Evolutionary conservation across 192 early-diverging fungal species (phyloP).

Genomic region (Rhizoclosmatium globosum): DNA sequence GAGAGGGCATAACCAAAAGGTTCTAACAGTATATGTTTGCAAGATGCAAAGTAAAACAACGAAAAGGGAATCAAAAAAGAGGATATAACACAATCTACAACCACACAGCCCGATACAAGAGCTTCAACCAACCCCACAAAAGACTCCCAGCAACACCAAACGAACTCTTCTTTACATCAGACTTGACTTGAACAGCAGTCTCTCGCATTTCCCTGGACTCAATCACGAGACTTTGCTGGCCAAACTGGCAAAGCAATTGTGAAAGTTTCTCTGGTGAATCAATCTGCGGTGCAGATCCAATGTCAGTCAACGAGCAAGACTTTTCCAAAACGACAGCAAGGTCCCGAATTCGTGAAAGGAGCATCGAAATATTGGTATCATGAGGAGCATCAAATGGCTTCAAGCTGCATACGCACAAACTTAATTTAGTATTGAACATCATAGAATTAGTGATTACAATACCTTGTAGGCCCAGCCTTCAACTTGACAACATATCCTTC

Average conservation of each 20-base stretch:
- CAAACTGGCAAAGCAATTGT: background rate
- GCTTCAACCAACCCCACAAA: background rate
- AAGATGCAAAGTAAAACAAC: too few species aligned
- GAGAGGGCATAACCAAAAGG: too few species aligned
- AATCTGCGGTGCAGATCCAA: slow-evolving; percentile 26
- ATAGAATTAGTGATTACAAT: background rate
- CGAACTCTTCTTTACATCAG: background rate
- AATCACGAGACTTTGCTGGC: background rate
- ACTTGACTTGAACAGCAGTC: background rate
- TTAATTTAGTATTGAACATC: background rate
- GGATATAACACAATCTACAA: background rate
- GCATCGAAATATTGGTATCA: slow-evolving; percentile 18
- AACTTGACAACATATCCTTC: background rate
- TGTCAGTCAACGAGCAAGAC: background rate
- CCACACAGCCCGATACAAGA: background rate
- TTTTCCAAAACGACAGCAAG: slow-evolving; percentile 22
- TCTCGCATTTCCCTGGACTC: background rate
- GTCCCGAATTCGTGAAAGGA: slow-evolving; percentile 24
- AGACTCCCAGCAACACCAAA: background rate
- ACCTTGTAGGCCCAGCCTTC: slow-evolving; percentile 23
- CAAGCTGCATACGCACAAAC: slow-evolving; percentile 4
- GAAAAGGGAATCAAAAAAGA: too few species aligned
- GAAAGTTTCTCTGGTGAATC: slow-evolving; percentile 1
- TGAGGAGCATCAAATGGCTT: slow-evolving; percentile 37
- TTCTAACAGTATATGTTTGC: too few species aligned